Percentiles rank a stretch among this genome's conserved stretches.
phyloP scores from a whole-genome alignment of 2,329 filamentous ascomycete genomes.

The Magnaporthiopsis incrustans region DNA sequence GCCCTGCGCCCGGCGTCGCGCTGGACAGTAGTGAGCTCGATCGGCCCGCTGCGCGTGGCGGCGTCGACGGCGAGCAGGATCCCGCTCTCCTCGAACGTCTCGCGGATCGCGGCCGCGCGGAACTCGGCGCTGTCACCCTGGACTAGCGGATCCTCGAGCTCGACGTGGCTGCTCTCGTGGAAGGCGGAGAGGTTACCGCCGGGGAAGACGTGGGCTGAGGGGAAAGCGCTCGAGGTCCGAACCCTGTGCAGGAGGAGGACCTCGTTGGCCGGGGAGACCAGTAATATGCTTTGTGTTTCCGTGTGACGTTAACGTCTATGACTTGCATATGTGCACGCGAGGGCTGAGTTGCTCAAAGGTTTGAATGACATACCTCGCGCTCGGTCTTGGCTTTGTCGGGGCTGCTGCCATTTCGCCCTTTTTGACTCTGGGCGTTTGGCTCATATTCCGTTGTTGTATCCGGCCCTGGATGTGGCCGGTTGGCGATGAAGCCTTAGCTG shows the following conservation, averaged over 20 bases:
- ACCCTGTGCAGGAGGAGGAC: slow-evolving; percentile 84
- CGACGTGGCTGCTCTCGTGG: slow-evolving; percentile 58
- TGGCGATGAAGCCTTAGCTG: background rate
- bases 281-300: slow-evolving; percentile 55
- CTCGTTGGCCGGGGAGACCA: slow-evolving; percentile 80
- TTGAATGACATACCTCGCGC: background rate
- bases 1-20: slow-evolving; percentile 57
- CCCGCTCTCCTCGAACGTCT: slow-evolving; percentile 93
- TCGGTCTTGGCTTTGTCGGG: background rate
- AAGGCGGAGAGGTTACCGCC: slow-evolving; percentile 73
- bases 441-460: background rate
- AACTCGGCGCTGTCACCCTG: slow-evolving; percentile 70
- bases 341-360: too few relatives aligned
- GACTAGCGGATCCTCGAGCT: slow-evolving; percentile 40
- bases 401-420: background rate
- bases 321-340: background rate
- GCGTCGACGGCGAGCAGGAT: slow-evolving; percentile 64
- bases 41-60: slow-evolving; percentile 28
- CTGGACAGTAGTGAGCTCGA: slow-evolving; percentile 52
- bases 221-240: slow-evolving; percentile 72
- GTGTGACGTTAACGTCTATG: background rate
- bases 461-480: background rate
- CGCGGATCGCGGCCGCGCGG: slow-evolving; percentile 74
- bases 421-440: background rate
- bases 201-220: slow-evolving; percentile 91